Conservation (phyloP, 495 filamentous ascomycete species). For the Penicillium canescens region DNA sequence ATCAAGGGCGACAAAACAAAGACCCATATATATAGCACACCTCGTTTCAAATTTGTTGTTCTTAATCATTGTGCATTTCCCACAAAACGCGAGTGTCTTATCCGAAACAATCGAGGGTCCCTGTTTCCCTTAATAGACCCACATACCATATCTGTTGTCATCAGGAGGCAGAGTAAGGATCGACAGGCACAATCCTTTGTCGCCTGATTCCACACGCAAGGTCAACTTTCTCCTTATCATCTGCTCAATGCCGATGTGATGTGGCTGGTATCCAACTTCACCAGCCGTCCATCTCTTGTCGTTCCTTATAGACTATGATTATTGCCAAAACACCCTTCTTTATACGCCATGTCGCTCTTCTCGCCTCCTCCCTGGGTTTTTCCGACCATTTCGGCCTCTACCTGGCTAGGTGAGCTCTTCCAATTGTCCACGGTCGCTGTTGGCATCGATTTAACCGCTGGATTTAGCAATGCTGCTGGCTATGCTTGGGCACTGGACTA, state of each 20-base stretch:
- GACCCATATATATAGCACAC: not conserved
- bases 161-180: constrained; percentile 3
- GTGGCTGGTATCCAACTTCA: constrained; percentile 14
- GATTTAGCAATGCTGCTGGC: constrained; percentile 15
- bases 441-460: not conserved
- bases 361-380: constrained; percentile 9
- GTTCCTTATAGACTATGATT: constrained; percentile 5
- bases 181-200: constrained; percentile 9
- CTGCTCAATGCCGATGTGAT: constrained; percentile 4
- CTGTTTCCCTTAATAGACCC: constrained; percentile 6
- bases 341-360: not conserved
- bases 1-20: too few species aligned
- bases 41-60: constrained; percentile 1
- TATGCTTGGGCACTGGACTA: constrained; percentile 20
- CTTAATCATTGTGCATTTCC: not conserved
- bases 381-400: constrained; percentile 8
- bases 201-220: constrained; percentile 1
- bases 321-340: not conserved
- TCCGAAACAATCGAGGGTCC: constrained; percentile 7
- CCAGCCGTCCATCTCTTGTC: constrained; percentile 3
- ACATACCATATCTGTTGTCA: constrained; percentile 11
- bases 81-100: constrained; percentile 6
- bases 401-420: constrained; percentile 8
- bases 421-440: not conserved
- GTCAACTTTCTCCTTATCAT: constrained; percentile 6